Evolutionary conservation across 352 stramenopile species (phyloP).

Genomic region (Phytophthora palmivora): DNA sequence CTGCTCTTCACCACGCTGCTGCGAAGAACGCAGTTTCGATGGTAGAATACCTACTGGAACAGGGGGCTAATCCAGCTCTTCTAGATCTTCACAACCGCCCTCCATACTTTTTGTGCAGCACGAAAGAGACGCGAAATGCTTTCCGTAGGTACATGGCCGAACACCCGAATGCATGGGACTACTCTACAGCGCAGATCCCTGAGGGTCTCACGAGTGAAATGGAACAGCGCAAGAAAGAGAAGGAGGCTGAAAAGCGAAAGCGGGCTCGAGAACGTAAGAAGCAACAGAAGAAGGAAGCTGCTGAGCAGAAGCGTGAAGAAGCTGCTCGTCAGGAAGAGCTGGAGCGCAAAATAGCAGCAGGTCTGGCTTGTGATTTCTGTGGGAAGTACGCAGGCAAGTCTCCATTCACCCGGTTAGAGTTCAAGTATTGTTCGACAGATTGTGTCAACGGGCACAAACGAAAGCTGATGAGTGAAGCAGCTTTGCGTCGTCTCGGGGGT

Average conservation of each 20-base stretch:
- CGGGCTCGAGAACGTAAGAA: constrained; percentile 93
- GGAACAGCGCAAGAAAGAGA: constrained; percentile 88
- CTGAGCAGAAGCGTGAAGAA: constrained; percentile 77
- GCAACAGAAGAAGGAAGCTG: constrained; percentile 83
- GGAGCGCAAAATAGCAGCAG: constrained; percentile 79
- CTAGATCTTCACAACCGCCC: constrained; percentile 83
- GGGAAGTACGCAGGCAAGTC: constrained; percentile 85
- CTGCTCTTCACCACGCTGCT: constrained; percentile 76
- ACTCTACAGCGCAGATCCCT: constrained; percentile 72
- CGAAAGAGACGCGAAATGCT: constrained; percentile 91
- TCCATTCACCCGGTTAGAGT: constrained; percentile 93
- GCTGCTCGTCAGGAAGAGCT: constrained; percentile 59
- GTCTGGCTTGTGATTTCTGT: constrained; percentile 79
- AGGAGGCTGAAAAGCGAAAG: constrained; percentile 88
- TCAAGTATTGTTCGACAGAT: constrained; percentile 94
- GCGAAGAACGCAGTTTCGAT: constrained; percentile 52
- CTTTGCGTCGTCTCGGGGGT: constrained; percentile 77
- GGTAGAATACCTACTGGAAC: constrained; percentile 81
- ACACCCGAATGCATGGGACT: constrained; percentile 87
- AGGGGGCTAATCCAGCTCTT: constrained; percentile 84
- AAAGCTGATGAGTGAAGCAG: constrained; percentile 93
- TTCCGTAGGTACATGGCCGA: constrained; percentile 90
- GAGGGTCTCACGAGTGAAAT: constrained; percentile 79
- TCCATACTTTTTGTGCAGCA: constrained; percentile 90
- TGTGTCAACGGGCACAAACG: constrained; percentile 94